A percentile compares a stretch with the other conserved stretches of the same genome.
Conservation (phyloP, 192 early-diverging fungal species). For the Haplosporangium gracile region DNA sequence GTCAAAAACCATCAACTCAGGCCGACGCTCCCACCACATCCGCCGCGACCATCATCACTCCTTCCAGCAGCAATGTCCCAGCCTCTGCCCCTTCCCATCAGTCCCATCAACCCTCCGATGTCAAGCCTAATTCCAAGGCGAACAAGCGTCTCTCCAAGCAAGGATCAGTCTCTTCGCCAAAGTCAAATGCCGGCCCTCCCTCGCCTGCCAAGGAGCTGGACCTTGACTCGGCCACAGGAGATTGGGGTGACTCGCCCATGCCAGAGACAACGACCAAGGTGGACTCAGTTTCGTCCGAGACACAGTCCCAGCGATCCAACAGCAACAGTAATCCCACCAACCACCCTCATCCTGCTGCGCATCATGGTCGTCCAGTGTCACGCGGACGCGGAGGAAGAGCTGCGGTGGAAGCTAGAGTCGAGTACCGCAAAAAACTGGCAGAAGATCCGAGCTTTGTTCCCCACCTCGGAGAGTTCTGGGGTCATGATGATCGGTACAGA, state of each 20-base stretch:
- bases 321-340: constrained; percentile 15
- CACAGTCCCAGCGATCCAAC: constrained; percentile 11
- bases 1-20: constrained; percentile 8
- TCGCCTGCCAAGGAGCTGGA: constrained; percentile 5
- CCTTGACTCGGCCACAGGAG: background rate
- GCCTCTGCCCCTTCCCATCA: constrained; percentile 3
- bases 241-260: constrained; percentile 27
- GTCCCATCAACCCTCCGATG: constrained; percentile 14
- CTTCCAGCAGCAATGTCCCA: background rate
- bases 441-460: constrained; percentile 71
- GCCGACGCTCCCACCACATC: background rate
- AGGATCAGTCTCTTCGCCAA: background rate
- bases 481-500: constrained; percentile 70
- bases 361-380: constrained; percentile 30
- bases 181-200: background rate
- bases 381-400: constrained; percentile 37
- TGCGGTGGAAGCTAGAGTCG: constrained; percentile 58
- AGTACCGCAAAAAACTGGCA: constrained; percentile 66
- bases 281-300: constrained; percentile 4
- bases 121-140: constrained; percentile 22
- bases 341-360: constrained; percentile 19
- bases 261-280: constrained; percentile 14
- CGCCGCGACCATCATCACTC: background rate
- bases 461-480: constrained; percentile 70
- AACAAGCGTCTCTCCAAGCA: constrained; percentile 40